Evolutionary conservation across 164 flowering plant genomes (phyloP).

Genomic region (Umbellularia californica): DNA sequence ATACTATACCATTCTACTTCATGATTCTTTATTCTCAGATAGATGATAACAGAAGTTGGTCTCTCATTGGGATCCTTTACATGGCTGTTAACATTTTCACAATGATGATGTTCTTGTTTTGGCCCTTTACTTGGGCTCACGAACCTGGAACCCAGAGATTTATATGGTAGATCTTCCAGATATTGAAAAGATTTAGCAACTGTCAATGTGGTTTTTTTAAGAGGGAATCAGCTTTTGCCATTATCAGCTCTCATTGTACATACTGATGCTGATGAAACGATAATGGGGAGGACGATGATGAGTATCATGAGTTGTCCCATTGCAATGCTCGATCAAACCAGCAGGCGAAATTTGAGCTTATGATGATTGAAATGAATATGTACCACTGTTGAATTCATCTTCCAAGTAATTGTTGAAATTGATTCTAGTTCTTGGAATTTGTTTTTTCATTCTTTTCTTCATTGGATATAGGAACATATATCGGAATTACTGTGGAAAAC

Average conservation of each 20-base stretch:
- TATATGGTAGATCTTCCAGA: conserved; percentile 51
- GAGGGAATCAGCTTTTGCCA: not conserved
- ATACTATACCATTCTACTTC: conserved; percentile 75
- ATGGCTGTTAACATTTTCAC: conserved; percentile 54
- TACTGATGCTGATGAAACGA: no score
- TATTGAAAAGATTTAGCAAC: not conserved
- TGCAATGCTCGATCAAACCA: not conserved
- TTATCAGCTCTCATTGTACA: no score
- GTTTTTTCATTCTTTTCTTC: no score
- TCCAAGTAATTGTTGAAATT: no score
- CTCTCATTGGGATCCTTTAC: conserved; percentile 50
- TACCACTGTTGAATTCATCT: not conserved
- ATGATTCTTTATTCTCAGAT: conserved; percentile 49
- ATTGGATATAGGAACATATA: not conserved
- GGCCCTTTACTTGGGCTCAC: conserved; percentile 82
- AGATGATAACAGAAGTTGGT: conserved; percentile 38
- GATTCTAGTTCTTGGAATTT: no score
- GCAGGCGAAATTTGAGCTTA: not conserved
- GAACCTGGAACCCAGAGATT: conserved; percentile 83
- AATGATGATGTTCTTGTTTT: conserved; percentile 71
- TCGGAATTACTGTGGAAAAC: not conserved
- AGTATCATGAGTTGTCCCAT: not conserved
- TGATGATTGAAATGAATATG: no score
- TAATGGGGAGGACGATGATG: no score
- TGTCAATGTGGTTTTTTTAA: not conserved